Percentiles rank a stretch among this genome's conserved stretches.
phyloP scores from a whole-genome alignment of 495 filamentous ascomycete species.

The Aspergillus nidulans region DNA sequence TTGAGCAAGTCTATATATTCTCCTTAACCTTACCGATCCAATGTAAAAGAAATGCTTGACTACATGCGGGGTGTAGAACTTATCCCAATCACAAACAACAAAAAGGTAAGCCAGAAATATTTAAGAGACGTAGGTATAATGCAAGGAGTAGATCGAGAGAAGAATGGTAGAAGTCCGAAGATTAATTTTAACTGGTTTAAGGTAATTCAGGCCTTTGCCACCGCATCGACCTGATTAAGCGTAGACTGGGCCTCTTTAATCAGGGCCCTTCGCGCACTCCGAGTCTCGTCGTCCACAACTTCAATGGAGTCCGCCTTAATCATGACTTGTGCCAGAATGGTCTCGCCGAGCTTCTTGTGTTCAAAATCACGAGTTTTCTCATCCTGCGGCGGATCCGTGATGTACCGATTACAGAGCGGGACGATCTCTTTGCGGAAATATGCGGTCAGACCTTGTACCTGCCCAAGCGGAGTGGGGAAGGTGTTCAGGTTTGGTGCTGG shows the following conservation, averaged over 20 bases:
- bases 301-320: slow-evolving; percentile 85
- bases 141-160: neutral
- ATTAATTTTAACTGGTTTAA: neutral
- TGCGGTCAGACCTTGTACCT: slow-evolving; percentile 63
- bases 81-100: neutral
- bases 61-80: neutral
- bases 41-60: neutral
- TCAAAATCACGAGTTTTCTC: slow-evolving; percentile 67
- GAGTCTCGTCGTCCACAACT: slow-evolving; percentile 59
- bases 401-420: slow-evolving; percentile 63
- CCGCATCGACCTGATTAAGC: slow-evolving; percentile 59
- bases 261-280: slow-evolving; percentile 65
- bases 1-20: neutral
- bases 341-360: slow-evolving; percentile 77
- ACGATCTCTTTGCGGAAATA: slow-evolving; percentile 64
- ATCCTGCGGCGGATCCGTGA: slow-evolving; percentile 62
- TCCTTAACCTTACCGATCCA: neutral
- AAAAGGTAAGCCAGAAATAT: neutral
- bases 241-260: slow-evolving; percentile 69
- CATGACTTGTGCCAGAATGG: slow-evolving; percentile 74
- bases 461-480: slow-evolving; percentile 52
- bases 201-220: slow-evolving; percentile 26
- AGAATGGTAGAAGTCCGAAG: neutral
- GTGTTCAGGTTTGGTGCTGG: slow-evolving; percentile 35
- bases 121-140: neutral